phyloP scores from a whole-genome alignment of 345 rosid genomes.

The Populus simonii region DNA sequence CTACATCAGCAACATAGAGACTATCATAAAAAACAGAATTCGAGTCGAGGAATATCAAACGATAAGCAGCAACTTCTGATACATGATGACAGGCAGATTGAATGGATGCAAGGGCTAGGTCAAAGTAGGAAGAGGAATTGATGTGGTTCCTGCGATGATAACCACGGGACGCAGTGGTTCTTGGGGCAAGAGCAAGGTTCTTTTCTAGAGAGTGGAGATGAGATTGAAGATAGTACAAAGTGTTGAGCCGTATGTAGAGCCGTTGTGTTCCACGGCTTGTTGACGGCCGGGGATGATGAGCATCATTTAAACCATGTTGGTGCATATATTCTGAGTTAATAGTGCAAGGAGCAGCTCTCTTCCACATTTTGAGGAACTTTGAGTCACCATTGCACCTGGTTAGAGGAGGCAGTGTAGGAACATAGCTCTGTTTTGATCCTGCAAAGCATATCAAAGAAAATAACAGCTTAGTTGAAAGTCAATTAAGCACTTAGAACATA shows the following conservation, averaged over 20 bases:
- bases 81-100: conserved; percentile 76
- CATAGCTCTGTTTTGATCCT: conserved; percentile 82
- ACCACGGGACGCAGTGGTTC: conserved; percentile 18
- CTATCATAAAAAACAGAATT: conserved; percentile 62
- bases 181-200: conserved; percentile 65
- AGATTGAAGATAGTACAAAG: conserved; percentile 66
- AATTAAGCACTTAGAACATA: not conserved
- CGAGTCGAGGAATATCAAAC: conserved; percentile 76
- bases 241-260: conserved; percentile 79
- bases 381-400: conserved; percentile 82
- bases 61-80: conserved; percentile 86
- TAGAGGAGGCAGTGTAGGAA: conserved; percentile 79
- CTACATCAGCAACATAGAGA: conserved; percentile 62
- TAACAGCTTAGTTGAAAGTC: not conserved
- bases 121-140: conserved; percentile 53
- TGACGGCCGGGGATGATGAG: conserved; percentile 73
- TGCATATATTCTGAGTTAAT: conserved; percentile 29
- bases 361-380: conserved; percentile 63
- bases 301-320: conserved; percentile 25
- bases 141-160: conserved; percentile 28
- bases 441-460: not conserved
- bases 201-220: conserved; percentile 82
- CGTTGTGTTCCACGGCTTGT: conserved; percentile 95
- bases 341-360: conserved; percentile 65
- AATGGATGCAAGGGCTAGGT: conserved; percentile 47